Percentiles rank a stretch among this genome's conserved stretches.
phyloP scores from a whole-genome alignment of 2,329 filamentous ascomycete genomes.

The Paramyrothecium sp. region DNA sequence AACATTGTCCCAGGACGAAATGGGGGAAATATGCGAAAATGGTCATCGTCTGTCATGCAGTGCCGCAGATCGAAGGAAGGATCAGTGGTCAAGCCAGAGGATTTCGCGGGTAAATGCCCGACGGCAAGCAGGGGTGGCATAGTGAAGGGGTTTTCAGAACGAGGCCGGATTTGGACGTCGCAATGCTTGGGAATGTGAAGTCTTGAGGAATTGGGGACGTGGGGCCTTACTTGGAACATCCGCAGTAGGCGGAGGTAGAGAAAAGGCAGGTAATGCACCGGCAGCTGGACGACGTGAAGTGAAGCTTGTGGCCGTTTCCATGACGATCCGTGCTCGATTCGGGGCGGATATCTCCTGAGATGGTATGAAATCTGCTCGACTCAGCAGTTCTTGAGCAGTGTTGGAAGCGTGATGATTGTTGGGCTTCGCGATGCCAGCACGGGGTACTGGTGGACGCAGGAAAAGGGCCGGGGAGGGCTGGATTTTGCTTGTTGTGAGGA shows the following conservation, averaged over 20 bases:
- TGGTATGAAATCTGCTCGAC: too few species aligned
- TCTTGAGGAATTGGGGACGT: neutral
- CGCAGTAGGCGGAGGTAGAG: constrained; percentile 31
- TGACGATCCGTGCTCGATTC: constrained; percentile 6
- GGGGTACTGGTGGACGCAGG: too few species aligned
- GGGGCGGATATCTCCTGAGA: too few species aligned
- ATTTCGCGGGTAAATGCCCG: too few species aligned
- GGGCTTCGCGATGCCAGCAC: too few species aligned
- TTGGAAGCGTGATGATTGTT: too few species aligned
- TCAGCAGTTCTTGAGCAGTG: too few species aligned
- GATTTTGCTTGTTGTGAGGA: too few species aligned
- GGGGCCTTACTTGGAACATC: constrained; percentile 33
- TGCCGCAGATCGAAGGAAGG: too few species aligned
- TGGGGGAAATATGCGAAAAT: neutral
- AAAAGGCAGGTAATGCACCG: constrained; percentile 29
- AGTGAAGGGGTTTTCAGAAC: constrained; percentile 15
- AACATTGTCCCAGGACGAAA: neutral
- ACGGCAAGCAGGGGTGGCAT: constrained; percentile 7
- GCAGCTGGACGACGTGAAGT: constrained; percentile 31
- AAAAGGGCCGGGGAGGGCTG: too few species aligned
- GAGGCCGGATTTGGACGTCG: neutral
- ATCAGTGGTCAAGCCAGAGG: too few species aligned
- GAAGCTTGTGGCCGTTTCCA: constrained; percentile 29
- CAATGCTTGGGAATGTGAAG: neutral
- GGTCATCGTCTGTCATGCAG: constrained; percentile 17